Evolutionary conservation across 257 asterid species (phyloP).

Genomic region (Solanum ossicruentum): DNA sequence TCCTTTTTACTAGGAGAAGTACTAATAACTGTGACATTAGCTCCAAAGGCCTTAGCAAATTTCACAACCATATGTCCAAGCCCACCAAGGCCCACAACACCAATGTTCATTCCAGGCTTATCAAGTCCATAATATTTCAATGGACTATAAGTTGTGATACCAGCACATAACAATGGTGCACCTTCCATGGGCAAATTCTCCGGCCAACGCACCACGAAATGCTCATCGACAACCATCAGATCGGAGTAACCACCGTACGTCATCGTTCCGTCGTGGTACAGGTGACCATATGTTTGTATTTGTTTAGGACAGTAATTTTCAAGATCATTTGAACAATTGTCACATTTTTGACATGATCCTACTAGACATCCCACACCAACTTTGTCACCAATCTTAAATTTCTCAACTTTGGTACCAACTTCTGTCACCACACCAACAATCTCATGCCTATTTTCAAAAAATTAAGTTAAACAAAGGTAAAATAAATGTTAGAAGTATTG

Average conservation of each 20-base stretch:
- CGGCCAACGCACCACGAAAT: slow-evolving; percentile 17
- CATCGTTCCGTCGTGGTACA: slow-evolving; percentile 20
- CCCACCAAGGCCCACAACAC: slow-evolving; percentile 43
- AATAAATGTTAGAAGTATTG: background rate
- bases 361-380: slow-evolving; percentile 39
- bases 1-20: slow-evolving; percentile 22
- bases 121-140: slow-evolving; percentile 27
- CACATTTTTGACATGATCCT: slow-evolving; percentile 31
- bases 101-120: slow-evolving; percentile 26
- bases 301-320: slow-evolving; percentile 26
- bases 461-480: background rate
- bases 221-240: slow-evolving; percentile 23
- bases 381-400: slow-evolving; percentile 29
- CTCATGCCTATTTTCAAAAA: slow-evolving; percentile 17
- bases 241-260: slow-evolving; percentile 42
- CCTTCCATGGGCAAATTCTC: slow-evolving; percentile 23
- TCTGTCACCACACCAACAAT: slow-evolving; percentile 33
- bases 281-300: background rate
- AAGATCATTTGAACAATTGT: slow-evolving; percentile 6
- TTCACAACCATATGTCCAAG: slow-evolving; percentile 36
- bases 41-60: slow-evolving; percentile 38
- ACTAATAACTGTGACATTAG: slow-evolving; percentile 30
- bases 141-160: slow-evolving; percentile 32
- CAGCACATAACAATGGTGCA: slow-evolving; percentile 41
- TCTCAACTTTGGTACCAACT: slow-evolving; percentile 28